These are phyloP conservation scores for Pseudogymnoascus pannorum DNA, from an alignment of 2,329 filamentous ascomycete species.

Conservation along the genomic window DNA sequence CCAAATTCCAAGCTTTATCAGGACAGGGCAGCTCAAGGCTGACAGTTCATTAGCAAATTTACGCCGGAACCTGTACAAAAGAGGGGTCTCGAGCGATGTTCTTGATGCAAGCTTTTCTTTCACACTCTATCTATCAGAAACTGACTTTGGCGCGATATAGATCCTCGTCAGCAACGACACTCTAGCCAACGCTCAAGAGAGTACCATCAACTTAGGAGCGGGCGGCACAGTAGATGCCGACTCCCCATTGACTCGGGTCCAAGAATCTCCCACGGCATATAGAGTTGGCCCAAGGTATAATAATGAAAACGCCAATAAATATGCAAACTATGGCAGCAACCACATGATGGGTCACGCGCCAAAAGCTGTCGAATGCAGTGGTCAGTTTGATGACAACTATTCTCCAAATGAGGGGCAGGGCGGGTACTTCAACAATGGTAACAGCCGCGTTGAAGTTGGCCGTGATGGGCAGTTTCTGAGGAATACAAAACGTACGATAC, in stretches of 20 bases:
- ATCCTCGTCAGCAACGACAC: constrained; percentile 22
- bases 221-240: constrained; percentile 16
- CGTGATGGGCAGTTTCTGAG: constrained; percentile 22
- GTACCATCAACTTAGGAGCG: constrained; percentile 13
- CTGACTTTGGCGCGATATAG: constrained; percentile 18
- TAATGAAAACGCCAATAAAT: not conserved
- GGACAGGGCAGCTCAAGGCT: not conserved
- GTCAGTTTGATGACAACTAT: not conserved
- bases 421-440: constrained; percentile 21
- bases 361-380: not conserved
- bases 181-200: constrained; percentile 15
- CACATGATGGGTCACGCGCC: not conserved
- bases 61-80: constrained; percentile 41
- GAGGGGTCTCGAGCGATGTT: constrained; percentile 41
- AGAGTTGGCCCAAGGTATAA: constrained; percentile 20
- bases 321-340: not conserved
- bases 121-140: not conserved
- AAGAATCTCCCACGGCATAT: constrained; percentile 10
- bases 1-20: not conserved
- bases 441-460: constrained; percentile 15
- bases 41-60: constrained; percentile 28
- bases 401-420: constrained; percentile 14
- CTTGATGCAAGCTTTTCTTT: constrained; percentile 29
- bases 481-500: constrained; percentile 47
- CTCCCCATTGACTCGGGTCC: constrained; percentile 15